Base-by-base conservation (phyloP, 768 basidiomycete species). In the Leccinellum luteum region DNA sequence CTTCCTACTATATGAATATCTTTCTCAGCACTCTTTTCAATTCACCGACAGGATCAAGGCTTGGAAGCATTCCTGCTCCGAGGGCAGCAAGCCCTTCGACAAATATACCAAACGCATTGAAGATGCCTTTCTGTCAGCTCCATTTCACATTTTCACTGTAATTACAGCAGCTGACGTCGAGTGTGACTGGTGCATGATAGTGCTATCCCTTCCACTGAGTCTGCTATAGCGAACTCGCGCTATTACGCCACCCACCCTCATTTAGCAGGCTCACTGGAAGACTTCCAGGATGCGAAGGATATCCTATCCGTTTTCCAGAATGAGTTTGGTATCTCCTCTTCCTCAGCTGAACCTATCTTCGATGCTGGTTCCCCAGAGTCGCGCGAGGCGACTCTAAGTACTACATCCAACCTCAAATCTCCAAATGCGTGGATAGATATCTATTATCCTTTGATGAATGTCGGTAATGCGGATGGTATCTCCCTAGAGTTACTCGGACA, bases 371-470 rank as follows among this genome's bases (percentile, higher is more conserved):
- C 88, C 30, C 66, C 73, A 10, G 77, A 79, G 52, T 90, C 89
- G 30, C 86, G 85, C 52, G 77, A 82, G 47, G 83, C 89, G 5
- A 92, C 90, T 0, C 75, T 89, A 15, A 69, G 71, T 19, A 74
- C 84, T 43, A 81, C 83, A 0, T 69, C 76, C 27, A 75, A 74
- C 5, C 74, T 80, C 38, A 72, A 64, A 30, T 72, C 69, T 25
- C 87, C 89, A 3, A 79, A 75, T 1, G 90, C 87, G 56, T 94
- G 92, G 92, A 85, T 93, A 57, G 90, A 93, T 62, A 80, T 81
- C 35, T 97, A 98, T 72, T 96, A 89, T 72, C 94, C 95, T 2
- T 78, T 94, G 43, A 74, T 96, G 76, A 92, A 96, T 72, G 88
- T 84, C 0, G 71, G 64, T 14, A 69, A 65, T 23, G 85, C 91